These are phyloP conservation scores for Serendipita vermifera DNA, from an alignment of 768 basidiomycete genomes.

Conservation along the genomic window DNA sequence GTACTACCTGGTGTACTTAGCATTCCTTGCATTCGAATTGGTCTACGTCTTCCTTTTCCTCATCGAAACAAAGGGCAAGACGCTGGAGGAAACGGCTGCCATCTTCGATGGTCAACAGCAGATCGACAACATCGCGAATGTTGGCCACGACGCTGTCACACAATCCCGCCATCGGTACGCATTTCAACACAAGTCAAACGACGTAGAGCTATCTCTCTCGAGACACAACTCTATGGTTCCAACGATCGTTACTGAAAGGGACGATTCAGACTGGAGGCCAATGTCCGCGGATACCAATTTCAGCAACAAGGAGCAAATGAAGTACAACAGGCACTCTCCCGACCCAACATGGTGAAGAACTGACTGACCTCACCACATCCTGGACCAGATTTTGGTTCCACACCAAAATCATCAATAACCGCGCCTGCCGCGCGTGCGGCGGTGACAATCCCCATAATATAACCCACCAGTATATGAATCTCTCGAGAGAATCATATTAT, in stretches of 20 bases:
- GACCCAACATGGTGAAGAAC: constrained; percentile 3
- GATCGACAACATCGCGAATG: constrained; percentile 30
- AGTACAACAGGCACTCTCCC: not conserved
- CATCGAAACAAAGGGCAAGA: constrained; percentile 53
- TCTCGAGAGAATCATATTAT: too few relatives aligned
- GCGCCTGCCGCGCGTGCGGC: too few relatives aligned
- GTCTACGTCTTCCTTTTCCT: constrained; percentile 41
- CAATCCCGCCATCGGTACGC: constrained; percentile 11
- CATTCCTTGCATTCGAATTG: constrained; percentile 51
- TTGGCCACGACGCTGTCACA: constrained; percentile 38
- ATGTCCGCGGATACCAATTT: not conserved
- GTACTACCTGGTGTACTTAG: constrained; percentile 47
- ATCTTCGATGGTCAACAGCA: constrained; percentile 52
- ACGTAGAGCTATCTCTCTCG: constrained; percentile 2
- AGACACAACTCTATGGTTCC: constrained; percentile 15
- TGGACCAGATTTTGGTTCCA: not conserved
- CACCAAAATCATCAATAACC: too few relatives aligned
- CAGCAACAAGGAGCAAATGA: not conserved
- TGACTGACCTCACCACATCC: not conserved
- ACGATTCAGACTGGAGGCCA: constrained; percentile 2
- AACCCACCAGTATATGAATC: too few relatives aligned
- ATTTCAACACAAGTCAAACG: not conserved
- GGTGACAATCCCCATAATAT: too few relatives aligned
- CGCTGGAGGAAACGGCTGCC: constrained; percentile 59
- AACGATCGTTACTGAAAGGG: not conserved